Conservation (phyloP, 2,329 filamentous ascomycete species). For the Monosporascus sp. region DNA sequence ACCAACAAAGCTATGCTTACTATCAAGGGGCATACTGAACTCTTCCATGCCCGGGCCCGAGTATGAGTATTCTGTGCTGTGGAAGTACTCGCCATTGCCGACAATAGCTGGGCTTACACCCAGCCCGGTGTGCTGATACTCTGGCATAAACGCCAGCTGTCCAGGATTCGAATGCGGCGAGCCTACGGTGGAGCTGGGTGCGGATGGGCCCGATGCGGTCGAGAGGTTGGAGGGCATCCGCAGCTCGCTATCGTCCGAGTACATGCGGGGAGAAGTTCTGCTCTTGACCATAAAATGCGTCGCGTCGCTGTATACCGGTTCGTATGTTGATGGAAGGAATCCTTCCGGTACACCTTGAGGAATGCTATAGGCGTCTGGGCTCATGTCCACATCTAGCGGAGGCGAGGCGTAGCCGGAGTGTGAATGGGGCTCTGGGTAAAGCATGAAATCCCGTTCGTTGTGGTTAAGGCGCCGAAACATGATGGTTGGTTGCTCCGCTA, state of each 20-base stretch:
- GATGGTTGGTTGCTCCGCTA: conserved; percentile 22
- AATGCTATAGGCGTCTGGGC: conserved; percentile 41
- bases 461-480: conserved; percentile 25
- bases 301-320: conserved; percentile 43
- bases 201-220: conserved; percentile 57
- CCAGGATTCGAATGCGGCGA: conserved; percentile 61
- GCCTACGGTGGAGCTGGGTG: conserved; percentile 61
- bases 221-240: conserved; percentile 53
- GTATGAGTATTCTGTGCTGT: conserved; percentile 52
- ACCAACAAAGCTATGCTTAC: conserved; percentile 52
- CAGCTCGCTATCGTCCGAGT: conserved; percentile 46
- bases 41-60: conserved; percentile 46
- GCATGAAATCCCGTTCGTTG: conserved; percentile 26
- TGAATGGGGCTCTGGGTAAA: conserved; percentile 23
- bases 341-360: conserved; percentile 33
- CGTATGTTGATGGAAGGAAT: conserved; percentile 40
- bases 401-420: conserved; percentile 23
- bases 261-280: conserved; percentile 44
- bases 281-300: conserved; percentile 40
- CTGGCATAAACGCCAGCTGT: conserved; percentile 51
- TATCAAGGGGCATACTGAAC: conserved; percentile 41
- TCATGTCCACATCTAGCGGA: conserved; percentile 42
- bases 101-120: conserved; percentile 61
- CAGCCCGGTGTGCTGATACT: conserved; percentile 51
- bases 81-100: conserved; percentile 47